A percentile compares a stretch with the other conserved stretches of the same genome.
Conservation (phyloP, 2,329 filamentous ascomycete species). For the Aspergillus proliferans region DNA sequence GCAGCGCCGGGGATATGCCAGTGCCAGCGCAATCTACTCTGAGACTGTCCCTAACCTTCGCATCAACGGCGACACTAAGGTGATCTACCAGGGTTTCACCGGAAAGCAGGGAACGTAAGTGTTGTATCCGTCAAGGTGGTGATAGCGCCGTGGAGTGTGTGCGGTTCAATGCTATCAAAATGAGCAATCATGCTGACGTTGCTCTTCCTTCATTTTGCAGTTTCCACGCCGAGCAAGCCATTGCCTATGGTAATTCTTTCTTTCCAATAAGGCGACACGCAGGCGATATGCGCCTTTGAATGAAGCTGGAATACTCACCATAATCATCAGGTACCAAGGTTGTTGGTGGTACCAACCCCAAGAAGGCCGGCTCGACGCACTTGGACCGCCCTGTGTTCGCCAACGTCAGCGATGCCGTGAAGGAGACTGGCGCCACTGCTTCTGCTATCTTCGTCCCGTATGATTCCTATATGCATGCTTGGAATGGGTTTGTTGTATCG, state of each 20-base stretch:
- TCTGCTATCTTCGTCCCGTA: slow-evolving; percentile 97
- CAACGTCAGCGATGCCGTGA: slow-evolving; percentile 79
- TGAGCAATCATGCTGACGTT: slow-evolving; percentile 25
- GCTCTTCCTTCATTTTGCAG: slow-evolving; percentile 42
- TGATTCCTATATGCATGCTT: slow-evolving; percentile 14
- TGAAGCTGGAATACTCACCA: slow-evolving; percentile 8
- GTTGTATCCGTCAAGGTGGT: neutral
- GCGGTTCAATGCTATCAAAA: slow-evolving; percentile 1
- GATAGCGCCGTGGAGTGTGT: neutral
- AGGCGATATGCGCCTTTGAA: neutral
- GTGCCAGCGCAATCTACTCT: slow-evolving; percentile 62
- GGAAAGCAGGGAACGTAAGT: slow-evolving; percentile 92
- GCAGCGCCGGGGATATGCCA: slow-evolving; percentile 70
- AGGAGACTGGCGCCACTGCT: slow-evolving; percentile 82
- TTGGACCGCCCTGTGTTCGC: slow-evolving; percentile 89
- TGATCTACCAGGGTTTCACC: slow-evolving; percentile 95
- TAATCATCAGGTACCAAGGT: slow-evolving; percentile 74
- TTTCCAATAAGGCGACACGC: neutral
- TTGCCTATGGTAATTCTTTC: slow-evolving; percentile 76
- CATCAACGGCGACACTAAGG: slow-evolving; percentile 88
- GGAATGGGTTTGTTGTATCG: neutral
- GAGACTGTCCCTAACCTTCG: slow-evolving; percentile 77
- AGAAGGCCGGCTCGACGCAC: slow-evolving; percentile 90
- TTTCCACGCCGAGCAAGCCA: slow-evolving; percentile 95
- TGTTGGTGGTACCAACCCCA: slow-evolving; percentile 96